Evolutionary conservation across 2,329 filamentous ascomycete species (phyloP), one percentile per base, ranked within the genome.

Genomic region (Trichoderma gracile): DNA sequence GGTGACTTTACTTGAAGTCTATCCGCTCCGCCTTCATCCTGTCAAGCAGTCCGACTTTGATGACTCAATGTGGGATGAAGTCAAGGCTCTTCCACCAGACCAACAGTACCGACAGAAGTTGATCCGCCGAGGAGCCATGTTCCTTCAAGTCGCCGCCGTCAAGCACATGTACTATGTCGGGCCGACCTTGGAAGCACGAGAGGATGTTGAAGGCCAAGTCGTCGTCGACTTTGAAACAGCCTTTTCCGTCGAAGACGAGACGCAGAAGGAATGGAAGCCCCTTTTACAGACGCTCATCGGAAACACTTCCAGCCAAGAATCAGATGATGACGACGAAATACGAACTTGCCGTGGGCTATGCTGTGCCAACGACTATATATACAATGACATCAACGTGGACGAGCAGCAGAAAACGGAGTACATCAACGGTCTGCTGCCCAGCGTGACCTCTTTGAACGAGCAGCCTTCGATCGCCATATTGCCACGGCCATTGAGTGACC

Each of bases 141-240:
- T 74, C 23, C 25, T 73, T 3, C 49, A 69, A 1, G 67, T 69
- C 1, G 58, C 63, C 0, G 17, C 27, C 0, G 50, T 70, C 14
- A 72, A 71, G 46, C 70, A 71, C 15, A 73, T 74, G 71, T 65
- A 75, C 49, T 75, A 75, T 46, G 38, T 38, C 1, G 59, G 59
- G 12, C 43, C 40, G 4, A 58, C 42, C 1, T 23, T 63, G 12
- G 64, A 65, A n/a, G 17, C 19, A 5, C 19, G 17, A n/a, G 59
- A 66, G 7, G 61, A 63, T 8, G 47, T 67, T 3, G 65, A 67
- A n/a, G 53, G 65, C 9, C 55, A 67, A 15, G 56, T 67, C 1
- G 40, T 65, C 2, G 42, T 65, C 12, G 63, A 67, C 23, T 67
- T 67, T 47, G 63, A 58, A 25, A 43, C 49, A n/a, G 63, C 65